Conservation (phyloP, 225 moss, liverwort and hornwort genomes). For the Anthoceros angustus region DNA sequence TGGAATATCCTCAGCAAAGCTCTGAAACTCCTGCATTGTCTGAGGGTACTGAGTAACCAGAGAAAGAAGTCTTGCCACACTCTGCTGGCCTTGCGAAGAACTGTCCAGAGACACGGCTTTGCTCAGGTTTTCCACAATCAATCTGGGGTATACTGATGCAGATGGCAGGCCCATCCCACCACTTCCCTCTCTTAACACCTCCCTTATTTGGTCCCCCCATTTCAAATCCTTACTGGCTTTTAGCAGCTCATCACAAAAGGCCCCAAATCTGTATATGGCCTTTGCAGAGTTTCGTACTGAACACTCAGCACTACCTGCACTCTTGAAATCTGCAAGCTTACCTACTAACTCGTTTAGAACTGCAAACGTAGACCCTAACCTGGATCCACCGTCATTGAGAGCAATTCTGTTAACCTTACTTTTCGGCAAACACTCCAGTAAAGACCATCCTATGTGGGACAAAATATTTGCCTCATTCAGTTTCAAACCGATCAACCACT, state of each 20-base stretch:
- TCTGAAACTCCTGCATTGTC: conserved; percentile 38
- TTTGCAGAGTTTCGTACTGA: conserved; percentile 34
- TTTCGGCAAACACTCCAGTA: conserved; percentile 20
- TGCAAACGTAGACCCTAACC: conserved; percentile 45
- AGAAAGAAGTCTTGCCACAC: conserved; percentile 69
- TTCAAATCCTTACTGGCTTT: conserved; percentile 30
- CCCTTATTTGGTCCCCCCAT: conserved; percentile 20
- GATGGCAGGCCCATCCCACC: conserved; percentile 35
- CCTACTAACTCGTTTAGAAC: conserved; percentile 30
- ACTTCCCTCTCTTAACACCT: conserved; percentile 18
- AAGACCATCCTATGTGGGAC: conserved; percentile 46
- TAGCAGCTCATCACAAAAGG: conserved; percentile 80
- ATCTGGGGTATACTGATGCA: conserved; percentile 34
- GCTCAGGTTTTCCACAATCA: conserved; percentile 58
- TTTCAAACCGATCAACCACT: conserved; percentile 38
- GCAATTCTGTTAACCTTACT: conserved; percentile 14
- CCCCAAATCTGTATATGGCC: conserved; percentile 53
- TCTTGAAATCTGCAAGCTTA: background rate
- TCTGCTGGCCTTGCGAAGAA: conserved; percentile 59
- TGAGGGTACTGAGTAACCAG: conserved; percentile 42
- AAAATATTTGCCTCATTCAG: conserved; percentile 47
- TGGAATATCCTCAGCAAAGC: conserved; percentile 38
- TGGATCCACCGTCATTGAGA: conserved; percentile 21
- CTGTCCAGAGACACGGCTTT: conserved; percentile 53
- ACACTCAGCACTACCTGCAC: conserved; percentile 15